Conservation (phyloP, 352 stramenopile species). For the Ophiocytium majus region DNA sequence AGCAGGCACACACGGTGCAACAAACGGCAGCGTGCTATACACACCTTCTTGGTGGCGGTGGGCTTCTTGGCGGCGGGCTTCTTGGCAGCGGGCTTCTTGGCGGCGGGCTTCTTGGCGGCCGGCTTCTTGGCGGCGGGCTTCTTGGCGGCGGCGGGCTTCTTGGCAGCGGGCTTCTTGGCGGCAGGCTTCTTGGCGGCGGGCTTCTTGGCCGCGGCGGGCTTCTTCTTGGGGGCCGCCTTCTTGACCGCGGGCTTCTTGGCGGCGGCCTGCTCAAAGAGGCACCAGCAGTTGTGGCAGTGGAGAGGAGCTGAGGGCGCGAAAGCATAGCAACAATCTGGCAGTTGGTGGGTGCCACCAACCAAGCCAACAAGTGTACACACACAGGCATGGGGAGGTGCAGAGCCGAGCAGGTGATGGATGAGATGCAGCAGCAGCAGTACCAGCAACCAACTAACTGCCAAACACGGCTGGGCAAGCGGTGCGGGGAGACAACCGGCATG, state of each 20-base stretch:
- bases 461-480: no score
- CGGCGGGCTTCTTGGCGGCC: no score
- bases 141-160: no score
- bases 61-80: no score
- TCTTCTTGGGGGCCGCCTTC: slow-evolving; percentile 55
- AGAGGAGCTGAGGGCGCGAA: not conserved
- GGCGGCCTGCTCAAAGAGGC: slow-evolving; percentile 34
- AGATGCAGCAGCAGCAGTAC: not conserved
- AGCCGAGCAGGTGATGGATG: not conserved
- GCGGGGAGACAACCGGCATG: not conserved
- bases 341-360: no score
- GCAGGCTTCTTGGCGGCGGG: slow-evolving; percentile 52
- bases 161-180: slow-evolving; percentile 63
- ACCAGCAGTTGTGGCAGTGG: not conserved
- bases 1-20: no score
- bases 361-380: not conserved
- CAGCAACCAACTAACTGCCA: no score
- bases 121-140: no score
- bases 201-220: slow-evolving; percentile 32
- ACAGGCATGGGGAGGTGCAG: not conserved
- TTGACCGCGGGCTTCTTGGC: slow-evolving; percentile 31
- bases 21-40: no score
- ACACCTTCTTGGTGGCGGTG: no score
- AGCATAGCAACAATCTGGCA: not conserved
- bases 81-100: no score